Base-by-base conservation (phyloP, 208 protist genomes). In the Leishmania gerbilli region DNA sequence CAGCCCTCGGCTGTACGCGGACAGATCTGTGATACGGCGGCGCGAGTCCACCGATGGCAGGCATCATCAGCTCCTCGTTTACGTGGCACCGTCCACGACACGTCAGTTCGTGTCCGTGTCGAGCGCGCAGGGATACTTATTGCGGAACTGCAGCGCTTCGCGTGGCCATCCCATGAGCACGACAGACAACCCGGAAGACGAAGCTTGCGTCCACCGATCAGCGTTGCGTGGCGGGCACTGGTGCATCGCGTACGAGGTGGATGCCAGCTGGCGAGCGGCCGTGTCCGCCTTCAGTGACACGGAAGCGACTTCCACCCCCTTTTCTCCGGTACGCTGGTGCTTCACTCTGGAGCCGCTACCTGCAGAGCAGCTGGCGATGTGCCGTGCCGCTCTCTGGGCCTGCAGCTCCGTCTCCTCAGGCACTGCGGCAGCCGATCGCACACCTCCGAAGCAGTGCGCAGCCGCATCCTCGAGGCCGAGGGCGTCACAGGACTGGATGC, bases 301-400 rank as follows among this genome's bases (percentile, higher is more conserved):
- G 40, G 67, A 51, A 49, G 21, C 67, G 40, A 21, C 69, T 34
- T 21, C 69, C 31, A 2, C 24, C 3, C 42, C 27, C 13, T 19
- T 19, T 37, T n/a, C 45, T 56, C 64, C 49, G 45, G 53, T 15
- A 31, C 6, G 2, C 45, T 85, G 76, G 81, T 85, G 81, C 62
- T 85, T 78, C 62, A 85, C 81, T 13, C 55, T 85, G 34, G 81
- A 76, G 68, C 81, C 81, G 53, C 62, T 85, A 49, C 81, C 81
- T 13, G 47, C 17, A 40, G 81, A 80, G 76, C 76, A 85, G 77
- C 81, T 71, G 15, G 58, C 27, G 24, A 8, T 67, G 68, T 81
- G 76, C 31, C 76, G 71, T 8, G 49, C 31, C 1, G 68, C 67
- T 34, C 51, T 84, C 47, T 9, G 77, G 49, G 42, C 40, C 27